These are phyloP conservation scores for Gypsophila paniculata DNA, from an alignment of 179 eudicot genomes.

Conservation along the genomic window DNA sequence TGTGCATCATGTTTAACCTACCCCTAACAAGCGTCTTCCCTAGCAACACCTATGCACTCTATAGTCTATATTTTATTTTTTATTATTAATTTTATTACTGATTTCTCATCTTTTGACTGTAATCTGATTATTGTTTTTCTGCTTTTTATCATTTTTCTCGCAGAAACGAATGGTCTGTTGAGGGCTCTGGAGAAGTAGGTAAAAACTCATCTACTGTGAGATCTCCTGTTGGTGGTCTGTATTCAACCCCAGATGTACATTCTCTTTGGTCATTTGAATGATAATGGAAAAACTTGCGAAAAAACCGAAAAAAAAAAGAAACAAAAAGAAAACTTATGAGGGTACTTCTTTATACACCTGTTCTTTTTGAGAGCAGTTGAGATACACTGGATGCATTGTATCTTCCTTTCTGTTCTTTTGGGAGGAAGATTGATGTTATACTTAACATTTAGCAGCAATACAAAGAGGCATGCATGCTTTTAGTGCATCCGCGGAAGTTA, in stretches of 20 bases:
- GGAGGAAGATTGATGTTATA: constrained; percentile 34
- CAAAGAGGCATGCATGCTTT: constrained; percentile 42
- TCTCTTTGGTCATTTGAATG: constrained; percentile 86
- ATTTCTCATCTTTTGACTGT: background rate
- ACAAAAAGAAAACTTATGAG: constrained; percentile 23
- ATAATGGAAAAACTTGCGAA: constrained; percentile 22
- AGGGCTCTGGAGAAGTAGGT: constrained; percentile 44
- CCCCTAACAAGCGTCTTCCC: background rate
- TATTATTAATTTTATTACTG: background rate
- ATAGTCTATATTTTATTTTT: background rate
- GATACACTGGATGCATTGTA: constrained; percentile 34
- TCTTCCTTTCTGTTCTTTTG: constrained; percentile 25
- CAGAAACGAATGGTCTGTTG: constrained; percentile 66
- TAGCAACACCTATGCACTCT: background rate
- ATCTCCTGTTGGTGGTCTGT: constrained; percentile 69
- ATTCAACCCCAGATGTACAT: constrained; percentile 80
- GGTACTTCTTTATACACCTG: constrained; percentile 40
- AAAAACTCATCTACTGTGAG: constrained; percentile 45
- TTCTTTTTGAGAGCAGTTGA: constrained; percentile 41
- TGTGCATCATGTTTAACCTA: background rate
- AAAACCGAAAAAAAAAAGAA: background rate
- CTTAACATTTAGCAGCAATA: constrained; percentile 36
- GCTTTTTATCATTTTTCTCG: constrained; percentile 8
- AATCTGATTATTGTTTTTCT: constrained; percentile 7
- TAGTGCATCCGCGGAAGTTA: constrained; percentile 35